Conservation (phyloP, 768 basidiomycete genomes). For the Glaciozyma antarctica region DNA sequence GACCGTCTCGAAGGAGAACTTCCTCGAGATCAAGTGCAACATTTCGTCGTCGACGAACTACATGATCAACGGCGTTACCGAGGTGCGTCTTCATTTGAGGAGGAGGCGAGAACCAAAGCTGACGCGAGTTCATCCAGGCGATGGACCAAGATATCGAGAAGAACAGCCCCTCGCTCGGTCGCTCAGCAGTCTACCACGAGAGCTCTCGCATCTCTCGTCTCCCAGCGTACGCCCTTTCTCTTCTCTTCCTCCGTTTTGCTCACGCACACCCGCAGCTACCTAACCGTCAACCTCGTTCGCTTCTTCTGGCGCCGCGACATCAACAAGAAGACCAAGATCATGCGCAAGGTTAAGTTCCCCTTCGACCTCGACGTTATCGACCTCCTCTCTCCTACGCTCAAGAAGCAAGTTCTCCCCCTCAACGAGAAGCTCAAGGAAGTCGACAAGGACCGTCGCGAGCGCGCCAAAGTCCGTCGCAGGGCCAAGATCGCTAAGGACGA, state of each 20-base stretch:
- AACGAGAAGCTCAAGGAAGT: slow-evolving; percentile 64
- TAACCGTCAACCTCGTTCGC: slow-evolving; percentile 88
- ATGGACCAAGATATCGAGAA: slow-evolving; percentile 83
- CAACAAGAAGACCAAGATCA: slow-evolving; percentile 84
- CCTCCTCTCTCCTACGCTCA: slow-evolving; percentile 67
- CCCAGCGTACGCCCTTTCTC: slow-evolving; percentile 50
- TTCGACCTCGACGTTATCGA: slow-evolving; percentile 79
- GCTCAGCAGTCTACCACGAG: slow-evolving; percentile 72
- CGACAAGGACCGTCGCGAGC: slow-evolving; percentile 72
- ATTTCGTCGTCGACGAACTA: slow-evolving; percentile 79
- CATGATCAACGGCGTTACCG: slow-evolving; percentile 73
- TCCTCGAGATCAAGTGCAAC: slow-evolving; percentile 86
- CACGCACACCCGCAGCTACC: slow-evolving; percentile 32
- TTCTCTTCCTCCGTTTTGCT: neutral
- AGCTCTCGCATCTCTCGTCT: slow-evolving; percentile 71
- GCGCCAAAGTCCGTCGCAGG: slow-evolving; percentile 68
- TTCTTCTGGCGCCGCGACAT: slow-evolving; percentile 93
- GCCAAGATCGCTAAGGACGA: slow-evolving; percentile 48
- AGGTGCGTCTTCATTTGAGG: slow-evolving; percentile 45
- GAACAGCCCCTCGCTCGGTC: slow-evolving; percentile 63
- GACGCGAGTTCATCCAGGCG: slow-evolving; percentile 47
- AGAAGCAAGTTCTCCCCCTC: slow-evolving; percentile 59
- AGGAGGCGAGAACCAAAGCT: neutral
- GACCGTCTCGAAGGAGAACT: slow-evolving; percentile 56
- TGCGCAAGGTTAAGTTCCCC: slow-evolving; percentile 79